Base-by-base conservation (phyloP, 1,139 yeast genomes). In the Meyerozyma elateridarum region DNA sequence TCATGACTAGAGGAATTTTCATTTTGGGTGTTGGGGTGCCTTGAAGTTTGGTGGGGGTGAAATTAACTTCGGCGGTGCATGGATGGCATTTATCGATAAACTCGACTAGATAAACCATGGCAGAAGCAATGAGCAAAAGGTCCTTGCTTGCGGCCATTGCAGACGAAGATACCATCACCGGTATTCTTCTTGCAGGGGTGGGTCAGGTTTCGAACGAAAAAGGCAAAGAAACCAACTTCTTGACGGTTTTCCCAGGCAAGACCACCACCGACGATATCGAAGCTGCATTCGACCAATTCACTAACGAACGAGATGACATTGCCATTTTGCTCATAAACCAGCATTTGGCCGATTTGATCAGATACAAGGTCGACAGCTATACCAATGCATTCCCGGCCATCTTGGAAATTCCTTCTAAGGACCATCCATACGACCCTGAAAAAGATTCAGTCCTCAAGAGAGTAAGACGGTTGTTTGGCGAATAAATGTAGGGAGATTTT, bases 371-470 rank as follows among this genome's bases (percentile, higher is more conserved):
- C 31, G 99, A 93, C 52, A 70, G 75, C 30, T 91, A 75, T 60
- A 79, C 95, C 20, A 79, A 80, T 46, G 95, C 98, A 8, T 91
- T 91, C 61, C 99, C 99, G 6, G 96, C 98, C 3, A 79, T 91
- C 32, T 70, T 91, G 52, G 99, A 91, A 61, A 91, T 91, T 46
- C 99, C 99, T 24, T 85, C 97, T 12, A 91, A 91, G 65, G 99
- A 91, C 54, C 97, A 91, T 56, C 98, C 99, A 15, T 91, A 91
- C 56, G 89, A 91, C 58, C 98, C 98, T 15, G 97, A 89, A 58
- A 93, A 89, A 77, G 99, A 91, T 60, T 83, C 95, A 15, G 88
- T 91, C 35, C 72, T 91, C 63, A 81, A 93, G 64, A 82, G 94
- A 56, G 98, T 91, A 20, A 83, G 95, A 67, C 79, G 95, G 56